Base-by-base conservation (phyloP, 331 rosid genomes). In the Spiraea crenata region DNA sequence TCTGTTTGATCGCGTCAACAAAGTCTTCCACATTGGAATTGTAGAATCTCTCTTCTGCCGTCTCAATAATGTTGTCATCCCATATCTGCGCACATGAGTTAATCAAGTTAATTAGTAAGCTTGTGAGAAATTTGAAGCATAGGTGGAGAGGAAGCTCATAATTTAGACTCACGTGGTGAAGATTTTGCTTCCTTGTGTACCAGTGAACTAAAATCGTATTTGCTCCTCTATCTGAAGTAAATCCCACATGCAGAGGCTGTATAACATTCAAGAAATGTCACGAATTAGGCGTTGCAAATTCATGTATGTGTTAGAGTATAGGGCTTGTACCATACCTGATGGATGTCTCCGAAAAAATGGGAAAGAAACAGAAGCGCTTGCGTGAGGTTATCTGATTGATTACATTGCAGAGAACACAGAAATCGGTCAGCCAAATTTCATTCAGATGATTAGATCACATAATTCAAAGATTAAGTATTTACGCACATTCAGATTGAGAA, bases 171-270 rank as follows among this genome's bases (percentile, higher is more conserved):
- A 92, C 98, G 79, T 90, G 96, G 69, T 92, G 98, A 79, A 92
- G 96, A 81, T 84, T 90, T 74, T 87, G 86, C 74, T 84, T 85
- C 59, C 86, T 85, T n/a, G 72, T 88, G 65, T 74, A 90, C 98
- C 98, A 93, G 64, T 75, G 96, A 63, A 93, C 84, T 2, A 42
- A 73, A n/a, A 93, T 82, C 5, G 79, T 63, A 52, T 93, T 93
- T 47, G 83, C 98, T 76, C 98, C 98, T 63, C 48, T 73, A 83
- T 90, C 98, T n/a, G 90, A 63, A 39, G 77, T 52, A 71, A 88
- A 90, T 31, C 98, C 98, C 55, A 89, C 91, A 74, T 90, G 98
- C 15, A 92, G 86, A 88, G 98, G 98, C 96, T 92, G 84, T 74
- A 42, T 9, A 44, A 8, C 62, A 56, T 38, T 39, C 45, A 42